Conservation (phyloP, 176 grass and related monocot species). For the Triticum dicoccoides region DNA sequence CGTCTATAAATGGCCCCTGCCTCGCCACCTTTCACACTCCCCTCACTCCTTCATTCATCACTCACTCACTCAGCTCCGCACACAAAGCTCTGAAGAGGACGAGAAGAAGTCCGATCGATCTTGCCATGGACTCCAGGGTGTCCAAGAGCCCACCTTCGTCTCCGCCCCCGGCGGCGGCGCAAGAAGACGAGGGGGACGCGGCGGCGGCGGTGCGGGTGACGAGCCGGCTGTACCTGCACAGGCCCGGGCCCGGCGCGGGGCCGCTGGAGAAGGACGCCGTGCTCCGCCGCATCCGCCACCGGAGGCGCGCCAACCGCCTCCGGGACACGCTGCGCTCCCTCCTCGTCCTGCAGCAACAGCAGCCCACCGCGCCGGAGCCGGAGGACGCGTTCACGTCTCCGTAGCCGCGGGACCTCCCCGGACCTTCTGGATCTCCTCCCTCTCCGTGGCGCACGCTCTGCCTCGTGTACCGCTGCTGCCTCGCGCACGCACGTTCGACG, state of each 20-base stretch:
- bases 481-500: not conserved
- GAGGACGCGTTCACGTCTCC: slow-evolving; percentile 65
- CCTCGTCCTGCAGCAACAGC: not conserved
- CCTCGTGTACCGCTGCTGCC: not conserved
- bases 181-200: not conserved
- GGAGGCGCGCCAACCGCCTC: slow-evolving; percentile 55
- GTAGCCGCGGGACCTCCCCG: not conserved
- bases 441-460: not conserved
- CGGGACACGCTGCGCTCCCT: slow-evolving; percentile 35
- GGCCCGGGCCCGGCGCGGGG: slow-evolving; percentile 2
- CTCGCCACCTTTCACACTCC: not conserved
- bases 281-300: slow-evolving; percentile 75
- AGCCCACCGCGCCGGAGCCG: slow-evolving; percentile 3
- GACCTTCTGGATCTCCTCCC: not conserved
- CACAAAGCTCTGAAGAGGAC: not conserved
- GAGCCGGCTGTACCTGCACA: slow-evolving; percentile 49
- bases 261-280: slow-evolving; percentile 61
- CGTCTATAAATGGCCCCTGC: slow-evolving; percentile 19
- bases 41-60: not conserved
- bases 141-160: slow-evolving; percentile 26
- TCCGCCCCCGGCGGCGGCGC: not conserved
- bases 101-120: not conserved
- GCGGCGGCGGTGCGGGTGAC: slow-evolving; percentile 22
- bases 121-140: slow-evolving; percentile 46
- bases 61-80: not conserved